Percentiles rank a stretch among this genome's conserved stretches.
These are phyloP conservation scores for Millerago galiae DNA, from an alignment of 805 yeast genomes.

Conservation along the genomic window DNA sequence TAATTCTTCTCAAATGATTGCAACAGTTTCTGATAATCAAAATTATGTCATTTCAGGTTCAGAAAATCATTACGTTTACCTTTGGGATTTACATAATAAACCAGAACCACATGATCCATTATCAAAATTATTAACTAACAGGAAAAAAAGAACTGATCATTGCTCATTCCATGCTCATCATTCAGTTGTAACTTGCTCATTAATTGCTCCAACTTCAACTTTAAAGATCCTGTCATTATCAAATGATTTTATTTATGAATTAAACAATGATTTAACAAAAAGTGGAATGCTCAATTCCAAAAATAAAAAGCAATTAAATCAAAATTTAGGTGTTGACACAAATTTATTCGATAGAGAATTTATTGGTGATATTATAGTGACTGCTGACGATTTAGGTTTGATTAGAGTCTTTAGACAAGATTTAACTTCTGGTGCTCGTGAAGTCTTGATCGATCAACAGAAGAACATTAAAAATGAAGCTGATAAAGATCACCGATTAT, in stretches of 20 bases:
- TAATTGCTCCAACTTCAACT: constrained; percentile 71
- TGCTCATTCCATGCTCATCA: constrained; percentile 74
- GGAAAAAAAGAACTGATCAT: constrained; percentile 50
- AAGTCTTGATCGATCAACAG: constrained; percentile 23
- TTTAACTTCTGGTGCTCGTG: constrained; percentile 46
- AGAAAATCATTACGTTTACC: constrained; percentile 81
- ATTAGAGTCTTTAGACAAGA: constrained; percentile 81
- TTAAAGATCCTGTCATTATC: constrained; percentile 59
- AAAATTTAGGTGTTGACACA: neutral
- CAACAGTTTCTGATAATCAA: constrained; percentile 52
- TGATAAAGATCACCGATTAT: neutral
- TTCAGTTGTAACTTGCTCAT: constrained; percentile 64
- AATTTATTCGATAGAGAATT: constrained; percentile 24
- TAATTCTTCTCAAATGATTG: constrained; percentile 64
- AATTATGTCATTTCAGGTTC: constrained; percentile 67
- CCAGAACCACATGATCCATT: constrained; percentile 6
- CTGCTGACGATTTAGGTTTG: constrained; percentile 68
- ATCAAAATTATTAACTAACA: constrained; percentile 13
- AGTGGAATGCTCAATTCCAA: neutral
- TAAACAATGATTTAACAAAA: constrained; percentile 29
- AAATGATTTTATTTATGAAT: constrained; percentile 73
- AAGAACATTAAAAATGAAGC: neutral
- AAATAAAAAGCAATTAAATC: constrained; percentile 9
- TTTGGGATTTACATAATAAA: constrained; percentile 51
- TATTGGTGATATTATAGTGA: constrained; percentile 52